Base-by-base conservation (phyloP, 1,284 basidiomycete genomes). In the Puccinia polysora region DNA sequence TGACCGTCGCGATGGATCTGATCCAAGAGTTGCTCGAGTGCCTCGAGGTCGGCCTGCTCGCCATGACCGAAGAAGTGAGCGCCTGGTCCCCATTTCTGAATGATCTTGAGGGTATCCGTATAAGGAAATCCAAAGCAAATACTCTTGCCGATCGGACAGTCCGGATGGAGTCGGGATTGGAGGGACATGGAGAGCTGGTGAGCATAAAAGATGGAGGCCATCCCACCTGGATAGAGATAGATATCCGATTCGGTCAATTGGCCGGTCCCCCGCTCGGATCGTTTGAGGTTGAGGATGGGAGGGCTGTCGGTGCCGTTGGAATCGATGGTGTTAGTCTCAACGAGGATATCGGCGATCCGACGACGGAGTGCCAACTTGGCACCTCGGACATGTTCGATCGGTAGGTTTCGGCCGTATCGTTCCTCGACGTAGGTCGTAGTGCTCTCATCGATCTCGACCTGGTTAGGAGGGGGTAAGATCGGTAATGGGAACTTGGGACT, bases 61-160 rank as follows among this genome's bases (percentile, higher is more conserved):
- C 95, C 95, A 74, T 86, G 83, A 2, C 94, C 95, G 73, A 90
- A 85, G 82, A 97, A 96, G 80, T 91, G 84, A 76, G 89, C 92
- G 0, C 96, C 96, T 0, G 90, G 90, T 0, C 96, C 96, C 91
- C 94, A 98, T 81, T 99, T 97, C 76, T 95, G 84, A 3, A 99
- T 83, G 52, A 96, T 86, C 81, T 98, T 98, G 74, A 97, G 85
- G n/a, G 95, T 97, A 80, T 98, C 96, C 8, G 88, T 91, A 80
- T 97, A 99, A 0, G 94, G 90, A 81, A 98, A 99, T 20, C 94
- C 95, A 77, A 60, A 75, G 53, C 75, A 65, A 23, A 77, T 74
- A 34, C 18, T 38, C 60, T 78, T 78, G 4, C 77, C 77, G 0
- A 73, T 67, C n/a, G 40, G 25, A 0, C 45, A 28, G 15, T 65